Conservation (phyloP, 345 rosid species). For the Cardamine chenopodiifolia region DNA sequence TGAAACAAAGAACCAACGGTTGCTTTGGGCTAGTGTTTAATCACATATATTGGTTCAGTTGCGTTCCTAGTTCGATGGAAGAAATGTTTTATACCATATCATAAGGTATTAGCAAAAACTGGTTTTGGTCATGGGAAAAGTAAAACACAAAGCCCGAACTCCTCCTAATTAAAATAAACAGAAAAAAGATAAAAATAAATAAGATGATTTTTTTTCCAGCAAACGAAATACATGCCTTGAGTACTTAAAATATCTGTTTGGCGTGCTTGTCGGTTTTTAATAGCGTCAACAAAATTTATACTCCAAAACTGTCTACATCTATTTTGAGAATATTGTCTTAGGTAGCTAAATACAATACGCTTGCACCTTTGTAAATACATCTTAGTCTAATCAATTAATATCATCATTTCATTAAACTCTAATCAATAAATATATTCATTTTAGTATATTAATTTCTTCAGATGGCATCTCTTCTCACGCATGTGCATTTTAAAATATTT, state of each 20-base stretch:
- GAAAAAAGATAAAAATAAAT: too few relatives aligned
- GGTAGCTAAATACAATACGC: slow-evolving; percentile 15
- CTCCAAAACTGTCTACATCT: slow-evolving; percentile 13
- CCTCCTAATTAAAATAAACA: too few relatives aligned
- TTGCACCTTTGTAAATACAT: not conserved
- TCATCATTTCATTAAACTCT: not conserved
- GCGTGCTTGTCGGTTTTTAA: not conserved
- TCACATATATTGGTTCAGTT: too few relatives aligned
- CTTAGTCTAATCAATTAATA: not conserved
- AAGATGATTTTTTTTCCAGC: not conserved
- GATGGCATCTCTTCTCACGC: slow-evolving; percentile 30
- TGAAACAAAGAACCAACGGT: not conserved
- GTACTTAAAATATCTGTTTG: not conserved
- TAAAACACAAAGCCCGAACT: too few relatives aligned
- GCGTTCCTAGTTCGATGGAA: too few relatives aligned
- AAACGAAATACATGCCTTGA: not conserved
- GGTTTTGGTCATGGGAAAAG: too few relatives aligned
- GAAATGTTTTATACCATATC: too few relatives aligned
- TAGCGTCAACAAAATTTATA: not conserved
- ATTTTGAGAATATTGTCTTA: slow-evolving; percentile 5
- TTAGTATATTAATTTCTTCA: not conserved
- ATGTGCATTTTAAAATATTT: slow-evolving; percentile 35
- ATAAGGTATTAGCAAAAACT: too few relatives aligned
- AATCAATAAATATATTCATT: not conserved
- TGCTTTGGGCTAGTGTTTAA: too few relatives aligned